phyloP scores from a whole-genome alignment of 2,329 filamentous ascomycete genomes.

The Pseudocercospora eumusae region DNA sequence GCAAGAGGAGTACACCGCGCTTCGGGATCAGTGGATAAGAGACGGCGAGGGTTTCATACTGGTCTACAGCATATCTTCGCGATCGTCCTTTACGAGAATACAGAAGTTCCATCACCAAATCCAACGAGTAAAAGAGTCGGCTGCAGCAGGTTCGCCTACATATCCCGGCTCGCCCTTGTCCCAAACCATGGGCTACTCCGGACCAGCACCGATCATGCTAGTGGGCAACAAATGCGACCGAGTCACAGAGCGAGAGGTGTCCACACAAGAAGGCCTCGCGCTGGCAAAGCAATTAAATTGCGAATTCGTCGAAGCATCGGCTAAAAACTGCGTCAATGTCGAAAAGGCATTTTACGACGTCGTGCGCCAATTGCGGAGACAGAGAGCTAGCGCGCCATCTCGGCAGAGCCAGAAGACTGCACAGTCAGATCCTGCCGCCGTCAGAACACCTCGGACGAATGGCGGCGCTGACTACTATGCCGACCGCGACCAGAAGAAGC shows the following conservation, averaged over 20 bases:
- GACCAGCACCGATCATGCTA: slow-evolving; percentile 90
- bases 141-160: slow-evolving; percentile 68
- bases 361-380: slow-evolving; percentile 82
- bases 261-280: slow-evolving; percentile 91
- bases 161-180: slow-evolving; percentile 74
- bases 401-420: slow-evolving; percentile 23
- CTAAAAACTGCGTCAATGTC: slow-evolving; percentile 97
- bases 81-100: slow-evolving; percentile 92
- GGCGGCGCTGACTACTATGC: slow-evolving; percentile 25
- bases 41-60: slow-evolving; percentile 97
- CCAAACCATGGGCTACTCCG: slow-evolving; percentile 57
- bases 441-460: slow-evolving; percentile 21
- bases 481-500: slow-evolving; percentile 30
- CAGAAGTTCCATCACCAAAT: slow-evolving; percentile 96
- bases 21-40: slow-evolving; percentile 97
- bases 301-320: slow-evolving; percentile 94
- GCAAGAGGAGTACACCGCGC: slow-evolving; percentile 96
- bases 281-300: slow-evolving; percentile 89
- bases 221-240: slow-evolving; percentile 98
- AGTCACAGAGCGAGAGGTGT: slow-evolving; percentile 93
- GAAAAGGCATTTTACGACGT: slow-evolving; percentile 99
- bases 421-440: slow-evolving; percentile 19
- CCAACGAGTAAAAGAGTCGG: slow-evolving; percentile 92
- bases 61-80: slow-evolving; percentile 97
- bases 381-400: slow-evolving; percentile 54